These are phyloP conservation scores for Neonectria punicea DNA, from an alignment of 2,329 filamentous ascomycete species.

Conservation along the genomic window DNA sequence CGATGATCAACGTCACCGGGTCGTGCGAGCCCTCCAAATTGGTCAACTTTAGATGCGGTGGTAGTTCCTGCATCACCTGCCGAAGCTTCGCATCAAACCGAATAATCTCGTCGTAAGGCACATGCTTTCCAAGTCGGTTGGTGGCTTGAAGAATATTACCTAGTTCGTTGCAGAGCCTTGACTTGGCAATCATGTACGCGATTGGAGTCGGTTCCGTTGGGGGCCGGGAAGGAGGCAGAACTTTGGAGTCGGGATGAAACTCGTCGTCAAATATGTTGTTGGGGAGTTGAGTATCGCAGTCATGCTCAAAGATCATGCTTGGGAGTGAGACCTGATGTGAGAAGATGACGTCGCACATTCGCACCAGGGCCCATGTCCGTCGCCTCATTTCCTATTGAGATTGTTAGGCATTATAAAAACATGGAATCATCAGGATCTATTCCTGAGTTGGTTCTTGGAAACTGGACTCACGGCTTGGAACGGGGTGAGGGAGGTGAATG, in stretches of 20 bases:
- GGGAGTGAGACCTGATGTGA: constrained; percentile 77
- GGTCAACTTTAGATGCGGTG: constrained; percentile 81
- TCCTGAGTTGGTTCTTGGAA: background rate
- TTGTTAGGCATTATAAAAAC: constrained; percentile 19
- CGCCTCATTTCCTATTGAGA: constrained; percentile 72
- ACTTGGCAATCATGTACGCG: constrained; percentile 81
- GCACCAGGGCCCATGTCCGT: constrained; percentile 75
- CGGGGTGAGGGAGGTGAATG: constrained; percentile 76
- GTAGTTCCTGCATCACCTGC: constrained; percentile 73
- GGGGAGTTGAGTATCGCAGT: constrained; percentile 80
- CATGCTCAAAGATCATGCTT: constrained; percentile 76
- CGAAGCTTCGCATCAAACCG: constrained; percentile 70
- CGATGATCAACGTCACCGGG: constrained; percentile 85
- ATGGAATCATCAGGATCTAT: background rate
- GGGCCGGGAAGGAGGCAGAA: constrained; percentile 74
- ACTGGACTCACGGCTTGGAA: constrained; percentile 71
- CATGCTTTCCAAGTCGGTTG: constrained; percentile 63
- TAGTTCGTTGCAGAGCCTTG: constrained; percentile 73
- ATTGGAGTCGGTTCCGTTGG: constrained; percentile 78
- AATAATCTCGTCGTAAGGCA: constrained; percentile 73
- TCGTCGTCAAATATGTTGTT: constrained; percentile 86
- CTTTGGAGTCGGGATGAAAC: constrained; percentile 74
- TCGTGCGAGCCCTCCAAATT: constrained; percentile 81
- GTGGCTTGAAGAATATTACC: constrained; percentile 77
- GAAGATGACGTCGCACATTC: constrained; percentile 79